These are phyloP conservation scores for Arctium minus DNA, from an alignment of 129 eudicot genomes.

Conservation along the genomic window DNA sequence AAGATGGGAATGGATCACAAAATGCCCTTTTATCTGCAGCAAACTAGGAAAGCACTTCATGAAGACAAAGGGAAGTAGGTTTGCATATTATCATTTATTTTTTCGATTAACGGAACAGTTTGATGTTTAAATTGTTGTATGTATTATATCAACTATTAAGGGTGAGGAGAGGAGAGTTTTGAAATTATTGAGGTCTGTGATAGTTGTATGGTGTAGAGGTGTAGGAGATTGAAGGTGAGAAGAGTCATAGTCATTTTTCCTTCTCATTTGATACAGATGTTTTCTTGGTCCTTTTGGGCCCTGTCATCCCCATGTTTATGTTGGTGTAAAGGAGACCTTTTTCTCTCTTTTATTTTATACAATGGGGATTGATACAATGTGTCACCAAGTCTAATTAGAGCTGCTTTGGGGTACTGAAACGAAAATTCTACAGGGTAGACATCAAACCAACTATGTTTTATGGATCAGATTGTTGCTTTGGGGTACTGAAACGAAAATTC, in stretches of 20 bases:
- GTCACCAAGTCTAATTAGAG: no score
- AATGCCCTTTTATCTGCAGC: constrained; percentile 44
- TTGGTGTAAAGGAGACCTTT: background rate
- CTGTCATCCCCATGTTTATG: background rate
- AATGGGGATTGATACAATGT: background rate
- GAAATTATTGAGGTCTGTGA: background rate
- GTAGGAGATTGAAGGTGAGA: constrained; percentile 18
- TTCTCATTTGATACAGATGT: constrained; percentile 13
- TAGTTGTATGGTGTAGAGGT: constrained; percentile 26
- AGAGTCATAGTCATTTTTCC: constrained; percentile 29
- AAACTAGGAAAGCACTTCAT: constrained; percentile 31
- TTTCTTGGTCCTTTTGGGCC: constrained; percentile 12
- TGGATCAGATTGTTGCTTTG: no score
- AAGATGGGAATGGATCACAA: constrained; percentile 52
- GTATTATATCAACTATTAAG: constrained; percentile 6
- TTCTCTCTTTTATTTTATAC: no score
- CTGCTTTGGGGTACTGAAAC: no score
- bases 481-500: no score
- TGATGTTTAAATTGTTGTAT: constrained; percentile 3
- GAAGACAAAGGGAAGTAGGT: constrained; percentile 10
- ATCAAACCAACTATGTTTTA: no score
- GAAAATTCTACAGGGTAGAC: no score
- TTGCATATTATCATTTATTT: background rate
- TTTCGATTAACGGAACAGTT: background rate
- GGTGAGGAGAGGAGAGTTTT: background rate